These are phyloP conservation scores for Dactylellina drechsleri DNA, from an alignment of 2,329 filamentous ascomycete genomes.

Conservation along the genomic window DNA sequence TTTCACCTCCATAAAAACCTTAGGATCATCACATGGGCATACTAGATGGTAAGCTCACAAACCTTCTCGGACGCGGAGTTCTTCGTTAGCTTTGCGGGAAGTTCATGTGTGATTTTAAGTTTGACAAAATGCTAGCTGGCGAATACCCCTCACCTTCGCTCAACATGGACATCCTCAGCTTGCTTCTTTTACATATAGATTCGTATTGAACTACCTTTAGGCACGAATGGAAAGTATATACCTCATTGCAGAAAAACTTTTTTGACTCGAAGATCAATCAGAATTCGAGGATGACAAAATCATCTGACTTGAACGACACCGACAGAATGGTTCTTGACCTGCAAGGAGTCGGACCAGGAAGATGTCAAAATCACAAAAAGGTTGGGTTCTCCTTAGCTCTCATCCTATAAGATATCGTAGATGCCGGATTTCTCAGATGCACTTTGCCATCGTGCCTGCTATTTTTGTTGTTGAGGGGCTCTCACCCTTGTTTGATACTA, in stretches of 20 bases:
- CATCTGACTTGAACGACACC: conserved; percentile 55
- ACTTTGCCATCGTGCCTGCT: conserved; percentile 41
- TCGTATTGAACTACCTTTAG: not conserved
- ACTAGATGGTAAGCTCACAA: conserved; percentile 15
- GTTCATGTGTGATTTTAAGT: conserved; percentile 43
- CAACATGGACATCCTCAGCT: not conserved
- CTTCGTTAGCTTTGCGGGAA: conserved; percentile 28
- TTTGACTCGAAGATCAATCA: conserved; percentile 34
- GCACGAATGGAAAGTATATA: conserved; percentile 32
- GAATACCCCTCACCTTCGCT: conserved; percentile 11
- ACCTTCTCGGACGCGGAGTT: conserved; percentile 27
- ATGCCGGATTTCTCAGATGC: conserved; percentile 39
- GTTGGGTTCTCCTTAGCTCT: conserved; percentile 14
- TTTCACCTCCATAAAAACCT: conserved; percentile 32
- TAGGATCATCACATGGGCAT: conserved; percentile 52
- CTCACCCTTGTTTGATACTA: conserved; percentile 33
- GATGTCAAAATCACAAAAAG: conserved; percentile 30
- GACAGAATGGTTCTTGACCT: conserved; percentile 41
- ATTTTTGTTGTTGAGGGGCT: conserved; percentile 49
- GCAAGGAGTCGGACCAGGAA: conserved; percentile 42
- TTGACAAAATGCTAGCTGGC: conserved; percentile 43
- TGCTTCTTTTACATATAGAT: too few species aligned
- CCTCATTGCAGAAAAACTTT: conserved; percentile 26
- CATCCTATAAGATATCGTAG: conserved; percentile 49
- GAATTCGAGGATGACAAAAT: conserved; percentile 38